Base-by-base conservation (phyloP, 306 rosid species). In the Pyrus betulifolia region DNA sequence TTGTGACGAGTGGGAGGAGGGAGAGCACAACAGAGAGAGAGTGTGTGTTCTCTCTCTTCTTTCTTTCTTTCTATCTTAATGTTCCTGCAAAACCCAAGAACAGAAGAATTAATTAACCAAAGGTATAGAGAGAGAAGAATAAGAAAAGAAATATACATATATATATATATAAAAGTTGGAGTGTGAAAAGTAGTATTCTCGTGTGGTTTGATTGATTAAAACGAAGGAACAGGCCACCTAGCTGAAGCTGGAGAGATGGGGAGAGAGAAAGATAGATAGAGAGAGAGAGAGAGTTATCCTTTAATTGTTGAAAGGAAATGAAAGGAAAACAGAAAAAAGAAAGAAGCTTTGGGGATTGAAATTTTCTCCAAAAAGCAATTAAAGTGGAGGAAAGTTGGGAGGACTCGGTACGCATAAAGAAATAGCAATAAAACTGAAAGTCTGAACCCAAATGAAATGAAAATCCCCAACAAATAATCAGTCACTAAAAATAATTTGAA, bases 61-160 rank as follows among this genome's bases (percentile, higher is more conserved):
- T 19, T 78, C 57, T 74, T 42, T 63, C 72, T 69, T 59, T 84
- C 77, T 79, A 84, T 85, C 81, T 85, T 78, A 86, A 85, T 83
- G 81, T 89, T 88, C 97, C 97, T 92, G 97, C 90, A 92, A 89
- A 84, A 85, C 80, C 82, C 87, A 61, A 61, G 78, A 87, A 77
- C 83, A 82, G 10, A 15, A 12, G 6, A 49, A 15, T 44, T 57
- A 81, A 75, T 57, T 75, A 79, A 88, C 68, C 77, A 81, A 78
- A 74, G 46, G 30, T 44, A 12, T 3, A 84, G 84, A 62, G 68
- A 77, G 69, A 6, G 65, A 77, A 71, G 78, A 38, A 46, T 72
- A 86, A 85, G 64, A n/a, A 59, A 6, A 42, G 61, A 49, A 15
- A 49, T 4, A 49, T 15, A 5, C 5, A 46, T 49, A 18, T 1